Percentiles rank a stretch among this genome's conserved stretches.
Conservation (phyloP, 306 rosid species). For the Dryas alaskensis region DNA sequence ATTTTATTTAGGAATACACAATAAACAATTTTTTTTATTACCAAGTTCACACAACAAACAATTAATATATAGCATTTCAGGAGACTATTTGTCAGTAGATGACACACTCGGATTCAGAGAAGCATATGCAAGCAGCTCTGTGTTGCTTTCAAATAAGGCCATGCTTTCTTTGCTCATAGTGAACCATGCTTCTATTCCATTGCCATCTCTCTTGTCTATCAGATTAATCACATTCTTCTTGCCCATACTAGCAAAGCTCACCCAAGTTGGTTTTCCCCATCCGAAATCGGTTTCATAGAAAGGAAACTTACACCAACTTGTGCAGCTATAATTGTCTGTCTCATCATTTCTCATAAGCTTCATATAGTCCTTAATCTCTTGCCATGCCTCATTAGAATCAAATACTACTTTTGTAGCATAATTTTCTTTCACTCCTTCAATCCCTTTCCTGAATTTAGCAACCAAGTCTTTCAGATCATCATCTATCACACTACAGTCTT, state of each 20-base stretch:
- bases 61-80: no score
- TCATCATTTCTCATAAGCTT: background rate
- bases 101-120: slow-evolving; percentile 11
- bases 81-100: background rate
- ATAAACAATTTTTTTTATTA: no score
- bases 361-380: slow-evolving; percentile 9
- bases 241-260: slow-evolving; percentile 2
- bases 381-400: background rate
- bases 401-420: background rate
- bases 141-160: slow-evolving; percentile 18
- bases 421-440: background rate
- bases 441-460: slow-evolving; percentile 9
- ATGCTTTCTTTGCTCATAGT: slow-evolving; percentile 21
- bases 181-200: slow-evolving; percentile 33
- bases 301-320: slow-evolving; percentile 27
- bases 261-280: slow-evolving; percentile 40
- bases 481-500: background rate
- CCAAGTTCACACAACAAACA: no score
- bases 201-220: slow-evolving; percentile 25
- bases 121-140: slow-evolving; percentile 30
- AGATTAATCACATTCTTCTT: slow-evolving; percentile 13
- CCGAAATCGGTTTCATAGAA: slow-evolving; percentile 29
- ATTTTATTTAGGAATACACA: no score
- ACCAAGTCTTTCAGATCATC: slow-evolving; percentile 12
- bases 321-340: slow-evolving; percentile 11